Conservation (phyloP, 1,284 basidiomycete genomes). For the Athelia sp. region DNA sequence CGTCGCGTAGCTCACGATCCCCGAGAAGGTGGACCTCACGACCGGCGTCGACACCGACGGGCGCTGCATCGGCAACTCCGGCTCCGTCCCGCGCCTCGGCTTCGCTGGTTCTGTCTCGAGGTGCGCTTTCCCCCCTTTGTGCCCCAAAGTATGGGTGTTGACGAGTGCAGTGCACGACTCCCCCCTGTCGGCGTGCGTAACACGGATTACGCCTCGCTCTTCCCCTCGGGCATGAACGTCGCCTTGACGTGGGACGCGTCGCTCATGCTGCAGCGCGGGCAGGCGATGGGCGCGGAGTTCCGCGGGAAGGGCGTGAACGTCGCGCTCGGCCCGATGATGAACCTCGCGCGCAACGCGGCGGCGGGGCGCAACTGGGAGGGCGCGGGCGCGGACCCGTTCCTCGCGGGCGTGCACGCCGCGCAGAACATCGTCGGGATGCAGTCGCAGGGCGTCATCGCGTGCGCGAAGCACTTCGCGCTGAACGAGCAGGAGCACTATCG, state of each 20-base stretch:
- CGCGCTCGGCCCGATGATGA: conserved; percentile 26
- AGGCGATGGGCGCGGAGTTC: conserved; percentile 47
- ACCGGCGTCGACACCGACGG: conserved; percentile 25
- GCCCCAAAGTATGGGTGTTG: too few species aligned
- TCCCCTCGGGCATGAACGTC: conserved; percentile 18
- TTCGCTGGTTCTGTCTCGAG: conserved; percentile 14
- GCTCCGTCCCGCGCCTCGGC: conserved; percentile 14
- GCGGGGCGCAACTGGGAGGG: conserved; percentile 49
- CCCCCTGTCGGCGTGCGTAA: conserved; percentile 26
- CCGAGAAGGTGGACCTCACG: conserved; percentile 25
- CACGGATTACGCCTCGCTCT: conserved; percentile 11
- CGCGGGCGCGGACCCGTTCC: conserved; percentile 35
- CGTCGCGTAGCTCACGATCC: conserved; percentile 13
- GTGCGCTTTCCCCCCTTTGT: too few species aligned
- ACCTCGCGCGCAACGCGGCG: conserved; percentile 15
- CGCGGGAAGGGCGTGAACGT: conserved; percentile 46
- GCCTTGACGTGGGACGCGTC: conserved; percentile 21
- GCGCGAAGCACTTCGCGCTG: conserved; percentile 26
- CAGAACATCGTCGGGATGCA: conserved; percentile 44
- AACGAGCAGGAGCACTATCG: conserved; percentile 29
- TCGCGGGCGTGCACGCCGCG: too few species aligned
- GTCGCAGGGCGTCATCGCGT: conserved; percentile 36
- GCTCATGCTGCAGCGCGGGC: conserved; percentile 41
- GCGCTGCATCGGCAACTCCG: conserved; percentile 44
- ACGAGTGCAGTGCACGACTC: too few species aligned